Evolutionary conservation across 2,329 filamentous ascomycete species (phyloP).

Genomic region (Arachnomyces sp.): DNA sequence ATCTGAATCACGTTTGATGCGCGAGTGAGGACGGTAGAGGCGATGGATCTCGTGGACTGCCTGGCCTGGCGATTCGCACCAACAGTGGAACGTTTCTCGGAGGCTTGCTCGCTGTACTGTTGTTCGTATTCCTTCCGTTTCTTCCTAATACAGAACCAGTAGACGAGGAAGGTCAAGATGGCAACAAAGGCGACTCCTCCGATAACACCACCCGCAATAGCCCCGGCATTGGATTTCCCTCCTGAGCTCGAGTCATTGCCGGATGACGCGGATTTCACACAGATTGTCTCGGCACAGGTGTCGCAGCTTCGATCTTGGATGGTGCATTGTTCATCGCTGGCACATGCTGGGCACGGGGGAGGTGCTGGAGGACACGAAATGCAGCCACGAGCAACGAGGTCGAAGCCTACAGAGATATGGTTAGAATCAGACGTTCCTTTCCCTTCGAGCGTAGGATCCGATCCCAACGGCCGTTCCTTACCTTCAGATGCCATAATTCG

Average conservation of each 20-base stretch:
- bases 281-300: constrained; percentile 50
- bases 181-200: constrained; percentile 71
- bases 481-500: too few species aligned
- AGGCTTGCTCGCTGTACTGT: constrained; percentile 47
- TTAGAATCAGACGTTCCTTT: not conserved
- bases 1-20: constrained; percentile 99
- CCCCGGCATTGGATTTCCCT: constrained; percentile 56
- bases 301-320: constrained; percentile 53
- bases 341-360: constrained; percentile 55
- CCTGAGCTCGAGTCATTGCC: constrained; percentile 18
- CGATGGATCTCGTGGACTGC: constrained; percentile 81
- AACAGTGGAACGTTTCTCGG: constrained; percentile 50
- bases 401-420: constrained; percentile 20
- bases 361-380: constrained; percentile 48
- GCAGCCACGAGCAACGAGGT: constrained; percentile 43
- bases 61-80: constrained; percentile 52
- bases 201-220: constrained; percentile 85
- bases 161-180: constrained; percentile 70
- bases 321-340: constrained; percentile 48
- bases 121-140: constrained; percentile 54
- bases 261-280: constrained; percentile 38
- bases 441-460: not conserved
- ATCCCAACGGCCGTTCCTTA: too few species aligned
- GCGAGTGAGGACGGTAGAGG: constrained; percentile 87
- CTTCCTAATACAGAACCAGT: constrained; percentile 80